Evolutionary conservation across 2,329 filamentous ascomycete species (phyloP).

Genomic region (Blastomyces parvus): DNA sequence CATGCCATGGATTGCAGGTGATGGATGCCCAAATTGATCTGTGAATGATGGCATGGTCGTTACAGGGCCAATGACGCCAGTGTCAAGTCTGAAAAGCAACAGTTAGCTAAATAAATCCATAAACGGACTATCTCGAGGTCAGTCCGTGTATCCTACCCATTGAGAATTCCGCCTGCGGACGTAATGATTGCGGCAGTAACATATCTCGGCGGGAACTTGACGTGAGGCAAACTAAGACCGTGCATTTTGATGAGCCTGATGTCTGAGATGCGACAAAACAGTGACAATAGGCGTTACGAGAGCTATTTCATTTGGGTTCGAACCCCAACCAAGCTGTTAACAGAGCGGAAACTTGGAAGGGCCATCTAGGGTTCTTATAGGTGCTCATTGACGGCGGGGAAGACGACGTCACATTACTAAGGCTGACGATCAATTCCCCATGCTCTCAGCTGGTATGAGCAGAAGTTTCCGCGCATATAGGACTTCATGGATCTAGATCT

Average conservation of each 20-base stretch:
- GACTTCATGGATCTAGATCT: background rate
- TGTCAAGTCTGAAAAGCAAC: constrained; percentile 27
- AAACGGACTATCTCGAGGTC: constrained; percentile 3
- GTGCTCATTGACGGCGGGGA: background rate
- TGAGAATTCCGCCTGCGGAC: background rate
- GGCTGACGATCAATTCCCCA: background rate
- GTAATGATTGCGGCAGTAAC: background rate
- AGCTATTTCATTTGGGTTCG: background rate
- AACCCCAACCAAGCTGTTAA: background rate
- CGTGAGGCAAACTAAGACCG: background rate
- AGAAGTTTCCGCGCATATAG: background rate
- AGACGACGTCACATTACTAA: background rate
- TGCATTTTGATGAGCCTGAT: background rate
- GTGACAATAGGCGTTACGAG: background rate
- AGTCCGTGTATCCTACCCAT: constrained; percentile 6
- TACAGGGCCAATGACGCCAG: constrained; percentile 47
- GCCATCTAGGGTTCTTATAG: background rate
- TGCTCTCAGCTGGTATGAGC: background rate
- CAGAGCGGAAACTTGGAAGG: background rate
- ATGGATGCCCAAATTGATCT: constrained; percentile 39
- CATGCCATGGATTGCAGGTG: constrained; percentile 44
- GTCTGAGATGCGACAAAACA: background rate
- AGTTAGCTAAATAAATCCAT: background rate
- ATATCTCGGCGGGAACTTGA: constrained; percentile 9
- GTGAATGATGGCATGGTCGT: constrained; percentile 45